Conservation (phyloP, 106 monocot genomes). For the Agapanthus africanus region DNA sequence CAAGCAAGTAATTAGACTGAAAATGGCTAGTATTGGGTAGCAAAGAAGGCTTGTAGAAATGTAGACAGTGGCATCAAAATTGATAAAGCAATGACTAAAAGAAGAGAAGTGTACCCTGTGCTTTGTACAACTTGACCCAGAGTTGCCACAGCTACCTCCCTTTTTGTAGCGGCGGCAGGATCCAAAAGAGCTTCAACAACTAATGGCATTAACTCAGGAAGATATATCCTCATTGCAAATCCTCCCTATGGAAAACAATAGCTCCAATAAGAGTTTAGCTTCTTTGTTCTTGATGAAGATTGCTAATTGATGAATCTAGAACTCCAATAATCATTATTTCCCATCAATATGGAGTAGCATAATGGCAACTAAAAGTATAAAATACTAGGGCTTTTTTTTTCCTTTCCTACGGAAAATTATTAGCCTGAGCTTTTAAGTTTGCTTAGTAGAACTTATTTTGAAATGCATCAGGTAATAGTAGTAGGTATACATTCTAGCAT, state of each 20-base stretch:
- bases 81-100: neutral
- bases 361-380: too few species aligned
- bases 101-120: slow-evolving; percentile 58
- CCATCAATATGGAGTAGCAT: too few species aligned
- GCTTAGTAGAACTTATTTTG: too few species aligned
- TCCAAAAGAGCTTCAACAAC: slow-evolving; percentile 95
- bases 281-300: too few species aligned
- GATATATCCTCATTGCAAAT: slow-evolving; percentile 83
- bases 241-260: slow-evolving; percentile 68
- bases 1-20: neutral
- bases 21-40: neutral
- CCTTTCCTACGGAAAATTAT: too few species aligned
- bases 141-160: slow-evolving; percentile 93
- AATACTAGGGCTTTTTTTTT: too few species aligned
- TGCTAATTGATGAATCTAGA: too few species aligned
- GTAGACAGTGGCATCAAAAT: neutral
- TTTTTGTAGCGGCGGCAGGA: slow-evolving; percentile 67
- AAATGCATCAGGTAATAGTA: too few species aligned
- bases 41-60: neutral
- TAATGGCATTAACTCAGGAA: slow-evolving; percentile 85
- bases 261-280: too few species aligned
- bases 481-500: too few species aligned
- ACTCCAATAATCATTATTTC: too few species aligned
- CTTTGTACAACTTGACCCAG: slow-evolving; percentile 99
- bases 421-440: too few species aligned